phyloP scores from a whole-genome alignment of 2,329 filamentous ascomycete genomes.

The Pestalotiopsis sp. region DNA sequence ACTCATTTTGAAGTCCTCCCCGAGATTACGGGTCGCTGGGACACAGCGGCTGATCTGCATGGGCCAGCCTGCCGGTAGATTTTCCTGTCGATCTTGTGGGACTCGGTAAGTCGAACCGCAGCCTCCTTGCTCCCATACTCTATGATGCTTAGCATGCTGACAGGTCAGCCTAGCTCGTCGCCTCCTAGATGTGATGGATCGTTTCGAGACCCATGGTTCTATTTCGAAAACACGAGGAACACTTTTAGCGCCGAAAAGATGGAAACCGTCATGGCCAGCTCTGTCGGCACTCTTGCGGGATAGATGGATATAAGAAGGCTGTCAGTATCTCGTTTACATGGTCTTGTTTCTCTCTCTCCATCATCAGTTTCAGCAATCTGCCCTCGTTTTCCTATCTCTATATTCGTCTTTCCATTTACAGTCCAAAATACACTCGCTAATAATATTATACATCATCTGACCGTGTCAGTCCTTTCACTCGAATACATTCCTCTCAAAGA shows the following conservation, averaged over 20 bases:
- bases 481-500: background rate
- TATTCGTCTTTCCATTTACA: background rate
- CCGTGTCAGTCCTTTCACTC: constrained; percentile 7
- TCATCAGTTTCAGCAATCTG: constrained; percentile 3
- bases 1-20: background rate
- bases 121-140: background rate
- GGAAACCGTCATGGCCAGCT: background rate
- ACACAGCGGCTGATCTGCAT: constrained; percentile 8
- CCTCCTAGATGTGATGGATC: background rate
- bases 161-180: background rate
- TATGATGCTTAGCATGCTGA: background rate
- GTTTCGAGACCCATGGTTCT: background rate
- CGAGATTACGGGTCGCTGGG: constrained; percentile 6
- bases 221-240: background rate
- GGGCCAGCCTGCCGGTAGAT: constrained; percentile 3
- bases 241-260: background rate
- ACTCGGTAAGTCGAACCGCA: background rate
- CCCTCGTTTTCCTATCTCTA: background rate
- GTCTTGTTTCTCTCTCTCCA: background rate
- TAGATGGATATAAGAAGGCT: constrained; percentile 1
- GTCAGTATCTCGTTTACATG: background rate
- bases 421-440: constrained; percentile 8
- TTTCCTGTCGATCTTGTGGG: constrained; percentile 1
- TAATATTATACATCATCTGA: constrained; percentile 4
- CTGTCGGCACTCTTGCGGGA: background rate